Evolutionary conservation across 345 rosid species (phyloP).

Genomic region (Eucalyptus regnans): DNA sequence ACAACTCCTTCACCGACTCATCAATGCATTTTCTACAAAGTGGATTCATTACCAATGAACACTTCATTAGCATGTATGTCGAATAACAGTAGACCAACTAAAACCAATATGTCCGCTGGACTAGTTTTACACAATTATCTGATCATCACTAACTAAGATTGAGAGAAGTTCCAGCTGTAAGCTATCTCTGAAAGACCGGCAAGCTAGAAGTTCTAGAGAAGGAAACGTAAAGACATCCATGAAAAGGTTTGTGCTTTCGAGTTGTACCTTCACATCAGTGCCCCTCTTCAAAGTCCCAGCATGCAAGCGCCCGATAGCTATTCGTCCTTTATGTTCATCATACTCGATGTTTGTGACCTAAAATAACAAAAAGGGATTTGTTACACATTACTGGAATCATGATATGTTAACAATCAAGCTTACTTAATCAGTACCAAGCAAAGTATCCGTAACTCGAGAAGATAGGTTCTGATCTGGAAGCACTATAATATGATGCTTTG

Average conservation of each 20-base stretch:
- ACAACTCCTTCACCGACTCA: not conserved
- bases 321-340: conserved; percentile 96
- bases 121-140: not conserved
- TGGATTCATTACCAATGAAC: not conserved
- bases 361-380: not conserved
- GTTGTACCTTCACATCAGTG: conserved; percentile 81
- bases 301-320: conserved; percentile 94
- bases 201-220: not conserved
- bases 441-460: not conserved
- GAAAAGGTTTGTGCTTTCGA: not conserved
- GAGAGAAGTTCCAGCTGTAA: not conserved
- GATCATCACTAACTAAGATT: not conserved
- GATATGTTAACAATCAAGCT: not conserved
- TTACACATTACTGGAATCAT: not conserved
- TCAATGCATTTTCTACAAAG: not conserved
- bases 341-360: conserved; percentile 90
- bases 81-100: not conserved
- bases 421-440: not conserved
- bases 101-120: not conserved
- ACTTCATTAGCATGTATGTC: not conserved
- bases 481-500: not conserved
- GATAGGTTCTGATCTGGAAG: not conserved
- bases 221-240: not conserved
- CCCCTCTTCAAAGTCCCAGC: conserved; percentile 77
- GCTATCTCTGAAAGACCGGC: not conserved